phyloP scores from a whole-genome alignment of 345 rosid genomes.

The Eucalyptus curtisii region DNA sequence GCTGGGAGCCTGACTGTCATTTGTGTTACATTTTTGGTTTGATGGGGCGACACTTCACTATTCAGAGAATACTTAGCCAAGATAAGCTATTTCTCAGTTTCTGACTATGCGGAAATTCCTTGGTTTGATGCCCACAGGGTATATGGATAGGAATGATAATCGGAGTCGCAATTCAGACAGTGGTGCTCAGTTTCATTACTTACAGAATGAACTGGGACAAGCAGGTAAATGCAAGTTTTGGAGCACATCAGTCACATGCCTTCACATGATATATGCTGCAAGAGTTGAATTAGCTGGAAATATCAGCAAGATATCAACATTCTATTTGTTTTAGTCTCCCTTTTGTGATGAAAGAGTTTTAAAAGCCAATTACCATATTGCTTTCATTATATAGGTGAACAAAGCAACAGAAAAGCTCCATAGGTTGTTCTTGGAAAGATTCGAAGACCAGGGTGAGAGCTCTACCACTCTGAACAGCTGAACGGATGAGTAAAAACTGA shows the following conservation, averaged over 20 bases:
- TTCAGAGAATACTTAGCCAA: neutral
- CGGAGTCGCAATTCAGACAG: constrained; percentile 8
- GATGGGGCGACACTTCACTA: neutral
- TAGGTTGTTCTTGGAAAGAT: neutral
- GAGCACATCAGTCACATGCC: neutral
- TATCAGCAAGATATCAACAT: neutral
- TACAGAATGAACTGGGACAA: neutral
- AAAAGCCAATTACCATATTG: neutral
- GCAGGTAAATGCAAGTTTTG: neutral
- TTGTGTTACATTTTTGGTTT: neutral
- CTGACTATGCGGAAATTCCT: neutral
- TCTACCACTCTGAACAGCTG: neutral
- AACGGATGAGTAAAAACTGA: neutral
- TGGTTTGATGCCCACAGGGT: constrained; percentile 1
- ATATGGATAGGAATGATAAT: constrained; percentile 18
- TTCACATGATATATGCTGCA: neutral
- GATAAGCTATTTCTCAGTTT: neutral
- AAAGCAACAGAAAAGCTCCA: constrained; percentile 8
- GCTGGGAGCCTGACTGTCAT: neutral
- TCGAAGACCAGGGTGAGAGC: neutral
- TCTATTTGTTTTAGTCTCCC: neutral
- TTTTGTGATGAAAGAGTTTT: neutral
- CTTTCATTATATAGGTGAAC: neutral
- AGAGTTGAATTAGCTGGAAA: neutral
- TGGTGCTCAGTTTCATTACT: neutral